These are phyloP conservation scores for Fusarium sp. DNA, from an alignment of 2,329 filamentous ascomycete species.

Conservation along the genomic window DNA sequence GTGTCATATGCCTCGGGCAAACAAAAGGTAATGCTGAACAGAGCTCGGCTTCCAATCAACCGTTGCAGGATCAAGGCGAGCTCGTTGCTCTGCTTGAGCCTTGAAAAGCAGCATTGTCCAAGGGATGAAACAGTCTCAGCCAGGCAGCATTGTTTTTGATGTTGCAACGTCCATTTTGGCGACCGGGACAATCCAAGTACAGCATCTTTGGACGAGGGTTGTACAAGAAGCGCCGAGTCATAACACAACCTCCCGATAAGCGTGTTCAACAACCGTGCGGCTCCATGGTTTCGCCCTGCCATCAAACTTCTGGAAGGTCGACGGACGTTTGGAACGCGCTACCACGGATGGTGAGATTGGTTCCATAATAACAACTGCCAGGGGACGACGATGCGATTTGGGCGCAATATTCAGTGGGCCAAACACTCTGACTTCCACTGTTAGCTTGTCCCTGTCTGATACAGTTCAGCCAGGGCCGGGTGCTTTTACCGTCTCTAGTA, in stretches of 20 bases:
- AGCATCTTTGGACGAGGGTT: slow-evolving; percentile 14
- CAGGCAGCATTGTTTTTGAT: slow-evolving; percentile 32
- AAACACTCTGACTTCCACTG: slow-evolving; percentile 10
- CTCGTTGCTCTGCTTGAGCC: slow-evolving; percentile 4
- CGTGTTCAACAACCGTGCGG: slow-evolving; percentile 35
- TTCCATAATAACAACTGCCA: slow-evolving; percentile 41
- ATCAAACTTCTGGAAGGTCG: slow-evolving; percentile 44
- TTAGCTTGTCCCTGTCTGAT: slow-evolving; percentile 15
- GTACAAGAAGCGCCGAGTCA: slow-evolving; percentile 24
- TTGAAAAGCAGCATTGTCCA: slow-evolving; percentile 8
- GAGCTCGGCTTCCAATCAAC: slow-evolving; percentile 16
- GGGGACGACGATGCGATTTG: slow-evolving; percentile 29
- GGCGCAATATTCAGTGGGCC: slow-evolving; percentile 43
- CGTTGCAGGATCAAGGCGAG: slow-evolving; percentile 33
- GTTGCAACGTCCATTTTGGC: slow-evolving; percentile 23
- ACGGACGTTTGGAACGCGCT: slow-evolving; percentile 43
- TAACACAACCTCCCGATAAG: slow-evolving; percentile 13
- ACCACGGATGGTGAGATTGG: slow-evolving; percentile 38
- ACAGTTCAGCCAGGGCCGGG: slow-evolving; percentile 26
- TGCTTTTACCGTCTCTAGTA: slow-evolving; percentile 23
- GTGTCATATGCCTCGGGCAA: slow-evolving; percentile 33
- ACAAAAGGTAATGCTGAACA: slow-evolving; percentile 11
- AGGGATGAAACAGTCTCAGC: slow-evolving; percentile 40
- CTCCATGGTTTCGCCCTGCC: slow-evolving; percentile 39
- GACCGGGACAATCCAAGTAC: slow-evolving; percentile 30